Percentiles rank a stretch among this genome's conserved stretches.
These are phyloP conservation scores for Suillus brevipes DNA, from an alignment of 768 basidiomycete species.

Conservation along the genomic window DNA sequence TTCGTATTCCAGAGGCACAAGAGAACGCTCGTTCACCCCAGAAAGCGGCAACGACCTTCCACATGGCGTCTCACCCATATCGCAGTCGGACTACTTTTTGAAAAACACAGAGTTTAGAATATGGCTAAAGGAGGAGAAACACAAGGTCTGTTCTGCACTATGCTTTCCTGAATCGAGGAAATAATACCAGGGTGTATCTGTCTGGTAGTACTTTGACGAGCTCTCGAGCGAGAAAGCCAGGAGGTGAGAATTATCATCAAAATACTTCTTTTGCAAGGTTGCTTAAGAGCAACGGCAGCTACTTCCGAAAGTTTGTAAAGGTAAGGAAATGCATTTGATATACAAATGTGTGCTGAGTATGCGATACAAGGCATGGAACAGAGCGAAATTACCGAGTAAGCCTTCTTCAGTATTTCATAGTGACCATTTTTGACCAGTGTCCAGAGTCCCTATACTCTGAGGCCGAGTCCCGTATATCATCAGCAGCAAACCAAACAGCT, in stretches of 20 bases:
- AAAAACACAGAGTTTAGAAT: conserved; percentile 84
- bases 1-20: conserved; percentile 27
- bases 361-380: conserved; percentile 70
- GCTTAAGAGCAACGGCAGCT: conserved; percentile 45
- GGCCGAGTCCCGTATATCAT: conserved; percentile 51
- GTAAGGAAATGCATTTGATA: conserved; percentile 34
- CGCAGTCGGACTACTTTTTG: conserved; percentile 85
- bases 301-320: conserved; percentile 93
- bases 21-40: conserved; percentile 44
- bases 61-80: conserved; percentile 58
- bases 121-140: conserved; percentile 80
- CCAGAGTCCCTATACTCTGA: conserved; percentile 61
- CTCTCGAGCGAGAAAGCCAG: conserved; percentile 80
- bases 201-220: conserved; percentile 77
- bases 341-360: conserved; percentile 8
- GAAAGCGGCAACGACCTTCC: conserved; percentile 50
- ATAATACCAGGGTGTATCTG: not conserved
- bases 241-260: conserved; percentile 46
- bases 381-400: conserved; percentile 67
- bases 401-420: not conserved
- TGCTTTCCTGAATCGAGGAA: conserved; percentile 37
- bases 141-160: conserved; percentile 43
- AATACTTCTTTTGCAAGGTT: conserved; percentile 27
- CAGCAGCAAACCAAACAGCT: conserved; percentile 69
- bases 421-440: conserved; percentile 1